Conservation (phyloP, 2,329 filamentous ascomycete genomes). For the Ceratocystis harringtonii region DNA sequence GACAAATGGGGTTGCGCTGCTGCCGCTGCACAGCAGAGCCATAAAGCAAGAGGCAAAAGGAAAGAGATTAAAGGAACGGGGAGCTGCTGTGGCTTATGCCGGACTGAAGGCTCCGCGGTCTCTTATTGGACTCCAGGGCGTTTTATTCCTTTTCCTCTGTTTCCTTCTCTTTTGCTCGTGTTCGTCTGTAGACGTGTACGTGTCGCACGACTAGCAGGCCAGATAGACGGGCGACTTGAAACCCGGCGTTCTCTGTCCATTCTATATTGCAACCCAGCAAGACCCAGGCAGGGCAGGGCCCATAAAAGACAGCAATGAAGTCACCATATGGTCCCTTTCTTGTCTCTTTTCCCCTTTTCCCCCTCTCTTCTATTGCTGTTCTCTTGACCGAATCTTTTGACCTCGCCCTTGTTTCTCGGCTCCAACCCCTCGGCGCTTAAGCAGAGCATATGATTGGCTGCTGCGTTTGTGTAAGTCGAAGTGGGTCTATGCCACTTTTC, state of each 20-base stretch:
- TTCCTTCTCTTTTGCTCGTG: not conserved
- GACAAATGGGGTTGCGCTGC: too few relatives aligned
- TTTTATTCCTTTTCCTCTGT: not conserved
- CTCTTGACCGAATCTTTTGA: not conserved
- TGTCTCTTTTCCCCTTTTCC: not conserved
- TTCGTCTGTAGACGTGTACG: too few relatives aligned
- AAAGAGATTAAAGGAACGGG: not conserved
- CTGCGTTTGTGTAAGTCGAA: constrained; percentile 5
- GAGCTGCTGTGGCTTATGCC: not conserved
- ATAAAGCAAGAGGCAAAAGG: not conserved
- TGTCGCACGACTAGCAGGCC: too few relatives aligned
- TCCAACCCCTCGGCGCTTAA: constrained; percentile 4
- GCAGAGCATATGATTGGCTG: not conserved
- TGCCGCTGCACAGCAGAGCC: too few relatives aligned
- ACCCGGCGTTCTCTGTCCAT: too few relatives aligned
- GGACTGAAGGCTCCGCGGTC: not conserved
- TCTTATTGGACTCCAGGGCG: not conserved
- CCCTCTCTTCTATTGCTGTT: not conserved
- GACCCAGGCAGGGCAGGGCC: too few relatives aligned
- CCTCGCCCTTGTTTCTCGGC: constrained; percentile 3
- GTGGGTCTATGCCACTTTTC: not conserved
- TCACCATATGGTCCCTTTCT: not conserved
- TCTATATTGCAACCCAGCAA: too few relatives aligned
- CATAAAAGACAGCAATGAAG: too few relatives aligned
- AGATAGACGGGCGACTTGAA: too few relatives aligned